Evolutionary conservation across 2,329 filamentous ascomycete genomes (phyloP), one percentile per base, ranked within the genome.

Genomic region (Rhinocladiella similis): DNA sequence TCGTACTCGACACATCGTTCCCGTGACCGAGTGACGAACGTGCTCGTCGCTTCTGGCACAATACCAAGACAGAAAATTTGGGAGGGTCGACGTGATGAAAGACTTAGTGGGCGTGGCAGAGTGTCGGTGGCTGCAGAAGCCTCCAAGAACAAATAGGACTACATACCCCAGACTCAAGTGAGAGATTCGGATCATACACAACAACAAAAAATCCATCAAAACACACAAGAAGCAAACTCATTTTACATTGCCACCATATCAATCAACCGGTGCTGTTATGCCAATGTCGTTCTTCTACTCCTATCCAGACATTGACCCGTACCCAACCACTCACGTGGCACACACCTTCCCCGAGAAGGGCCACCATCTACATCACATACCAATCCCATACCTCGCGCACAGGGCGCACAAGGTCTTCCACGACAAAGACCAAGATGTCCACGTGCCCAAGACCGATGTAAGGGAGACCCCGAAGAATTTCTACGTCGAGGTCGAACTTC

Each of bases 401-500:
- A 62, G 59, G 35, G 56, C 45, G 36, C 46, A 55, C 56, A 47
- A 36, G 13, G 43, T 53, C 35, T 39, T 62, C 20, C 59, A 62
- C 53, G 56, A 62, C 59, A 54, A 54, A 20, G 59, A 62, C 45
- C 36, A 47, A 2, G 59, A 62, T 27, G 42, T 58, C 27, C 59
- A 62, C 43, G 47, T 57, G 29, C 56, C 59, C 18, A 56, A 48
- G 45, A 51, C 56, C 43, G 62, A 65, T 29, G 47, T 65, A 12
- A 58, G 63, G 45, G 63, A 65, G 42, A 59, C 62, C 12, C 35
- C 33, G 20, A 54, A 38, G 18, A 59, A 51, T 41, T 65, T 64
- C 56, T 63, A 62, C 52, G 33, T 65, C 39, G 63, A 65, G 16
- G 50, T 65, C 53, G 63, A 65, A 33, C 25, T 65, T 36, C 62